Base-by-base conservation (phyloP, 306 rosid species). In the Ammopiptanthus mongolicus region DNA sequence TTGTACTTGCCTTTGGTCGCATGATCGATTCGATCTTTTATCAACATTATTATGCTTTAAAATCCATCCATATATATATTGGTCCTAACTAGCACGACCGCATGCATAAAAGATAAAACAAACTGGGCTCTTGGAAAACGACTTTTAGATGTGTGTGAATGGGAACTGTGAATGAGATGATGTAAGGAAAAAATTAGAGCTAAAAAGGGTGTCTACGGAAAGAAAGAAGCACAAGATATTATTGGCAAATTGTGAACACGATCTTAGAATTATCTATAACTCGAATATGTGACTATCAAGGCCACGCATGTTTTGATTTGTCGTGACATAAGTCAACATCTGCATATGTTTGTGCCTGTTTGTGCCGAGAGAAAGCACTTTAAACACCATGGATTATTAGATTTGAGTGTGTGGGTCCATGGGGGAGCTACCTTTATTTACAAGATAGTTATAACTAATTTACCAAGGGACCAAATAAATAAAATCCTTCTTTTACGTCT, bases 241-340 rank as follows among this genome's bases (percentile, higher is more conserved):
- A 70, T 71, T 65, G 57, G 70, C 33, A 36, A 75, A 75, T 73
- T 63, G 75, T 29, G 73, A 81, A 52, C 55, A 60, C 68, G 29
- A 81, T 41, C 57, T 65, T 68, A 60, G 23, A 17, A 37, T 8
- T 74, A 37, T 36, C 36, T 36, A 29, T 66, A 74, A 50, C 53
- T 47, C 22, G 18, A 51, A 71, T 66, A 50, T 59, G 55, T 80
- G 39, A 46, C 39, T 66, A 68, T 80, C 42, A 37, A 74, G 36
- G 65, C 1, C 66, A 69, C 57, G 52, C 46, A 52, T 64, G 58
- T 63, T 63, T 28, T 64, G 13, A 57, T 21, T 80, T 56, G 75
- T 57, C 57, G 7, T 57, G 68, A 57, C 77, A 72, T 25, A 31
- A 64, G 81, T 69, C 78, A 69, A 42, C 46, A n/a, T 53, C 5